These are phyloP conservation scores for Xylaria sp. DNA, from an alignment of 2,329 filamentous ascomycete genomes.

Conservation along the genomic window DNA sequence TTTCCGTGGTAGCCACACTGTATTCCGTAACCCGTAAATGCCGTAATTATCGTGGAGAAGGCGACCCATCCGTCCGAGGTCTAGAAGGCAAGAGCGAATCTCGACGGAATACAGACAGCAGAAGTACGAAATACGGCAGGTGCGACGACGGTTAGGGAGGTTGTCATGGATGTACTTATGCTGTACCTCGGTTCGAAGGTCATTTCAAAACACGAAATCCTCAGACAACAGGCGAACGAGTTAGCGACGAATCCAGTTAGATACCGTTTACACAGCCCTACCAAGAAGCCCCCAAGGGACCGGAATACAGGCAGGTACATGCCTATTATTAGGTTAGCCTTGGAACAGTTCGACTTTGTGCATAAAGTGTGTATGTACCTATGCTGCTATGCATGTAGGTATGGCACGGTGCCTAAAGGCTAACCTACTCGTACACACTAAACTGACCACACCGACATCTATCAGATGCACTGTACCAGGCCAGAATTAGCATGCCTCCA, in stretches of 20 bases:
- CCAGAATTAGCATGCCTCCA: background rate
- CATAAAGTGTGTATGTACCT: background rate
- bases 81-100: background rate
- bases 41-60: background rate
- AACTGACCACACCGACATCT: background rate
- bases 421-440: too few relatives aligned
- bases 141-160: too few relatives aligned
- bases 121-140: too few relatives aligned
- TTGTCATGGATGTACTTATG: background rate
- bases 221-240: background rate
- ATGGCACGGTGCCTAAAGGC: background rate
- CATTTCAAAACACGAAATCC: slow-evolving; percentile 10
- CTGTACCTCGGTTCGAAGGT: background rate
- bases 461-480: background rate
- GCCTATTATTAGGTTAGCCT: background rate
- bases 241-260: background rate
- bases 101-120: too few relatives aligned
- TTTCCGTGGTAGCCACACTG: too few relatives aligned
- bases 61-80: background rate
- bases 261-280: background rate
- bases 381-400: background rate
- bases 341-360: background rate
- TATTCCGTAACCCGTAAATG: too few relatives aligned
- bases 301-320: background rate
- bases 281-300: background rate